Evolutionary conservation across 441 rosid genomes (phyloP), one percentile per base, ranked within the genome.

Genomic region (Erodium trifolium): DNA sequence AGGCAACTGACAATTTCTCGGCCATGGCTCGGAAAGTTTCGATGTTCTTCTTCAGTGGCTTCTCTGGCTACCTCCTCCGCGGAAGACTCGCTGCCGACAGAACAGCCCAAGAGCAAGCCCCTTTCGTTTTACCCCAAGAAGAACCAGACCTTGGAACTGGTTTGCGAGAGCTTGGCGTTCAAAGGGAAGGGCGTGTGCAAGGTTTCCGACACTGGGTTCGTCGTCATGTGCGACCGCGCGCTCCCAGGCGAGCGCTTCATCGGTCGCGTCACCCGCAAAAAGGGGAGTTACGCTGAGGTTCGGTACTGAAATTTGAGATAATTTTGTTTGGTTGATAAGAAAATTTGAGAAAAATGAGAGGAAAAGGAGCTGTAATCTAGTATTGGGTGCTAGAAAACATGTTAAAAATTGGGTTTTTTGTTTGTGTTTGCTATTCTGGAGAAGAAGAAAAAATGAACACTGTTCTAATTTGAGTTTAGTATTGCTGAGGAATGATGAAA

Each of bases 221-320:
- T 93, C 69, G 85, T 89, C 68, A 77, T 90, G 90, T 90, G 97
- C 77, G 91, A 87, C 78, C 87, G 96, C 37, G 97, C 93, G 11
- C 88, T 93, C 55, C 96, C 97, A 47, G 96, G 98, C 29, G 98
- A 93, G 75, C 85, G 93, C 66, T 88, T 93, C 79, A 65, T 90
- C 47, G 97, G 98, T 53, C 87, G 97, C 49, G 85, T 93, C 75
- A 87, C 91, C 37, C 89, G 96, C 72, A 81, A 79, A 69, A 90
- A 89, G 79, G 96, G 91, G 34, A 86, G 0, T 13, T 49, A 49
- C 47, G 47, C 47, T 41, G 47, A 41, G 47, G 47, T 41, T 3
- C 1, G 34, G 34, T 31, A 31, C 34, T 31, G 2, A 31, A 31
- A 31, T 31, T 31, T 31, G 34, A 31, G 34, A 31, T 31, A 2